Percentiles rank a stretch among this genome's conserved stretches.
These are phyloP conservation scores for Leptodontidium sp. DNA, from an alignment of 2,329 filamentous ascomycete genomes.

Conservation along the genomic window DNA sequence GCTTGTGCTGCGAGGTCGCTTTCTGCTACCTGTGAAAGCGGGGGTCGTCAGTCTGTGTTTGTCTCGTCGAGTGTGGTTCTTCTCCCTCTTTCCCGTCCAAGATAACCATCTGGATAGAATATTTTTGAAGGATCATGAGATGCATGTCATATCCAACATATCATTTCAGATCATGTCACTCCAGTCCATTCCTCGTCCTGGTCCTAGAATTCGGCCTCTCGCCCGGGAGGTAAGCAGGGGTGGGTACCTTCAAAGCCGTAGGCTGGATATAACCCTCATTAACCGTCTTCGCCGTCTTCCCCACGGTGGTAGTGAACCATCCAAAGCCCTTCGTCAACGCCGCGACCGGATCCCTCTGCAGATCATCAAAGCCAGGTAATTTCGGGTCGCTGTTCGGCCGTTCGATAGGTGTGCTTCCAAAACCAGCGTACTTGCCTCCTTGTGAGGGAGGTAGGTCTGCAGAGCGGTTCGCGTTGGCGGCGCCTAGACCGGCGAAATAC, in stretches of 20 bases:
- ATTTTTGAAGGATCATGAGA: too few species aligned
- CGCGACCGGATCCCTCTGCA: constrained; percentile 89
- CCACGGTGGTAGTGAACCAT: constrained; percentile 89
- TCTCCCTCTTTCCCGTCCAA: too few species aligned
- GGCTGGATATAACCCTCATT: constrained; percentile 94
- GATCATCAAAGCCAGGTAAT: constrained; percentile 80
- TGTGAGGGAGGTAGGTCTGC: constrained; percentile 83
- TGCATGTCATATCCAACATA: too few species aligned
- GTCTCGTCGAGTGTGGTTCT: not conserved
- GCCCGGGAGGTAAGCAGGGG: constrained; percentile 18
- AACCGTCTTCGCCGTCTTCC: constrained; percentile 88
- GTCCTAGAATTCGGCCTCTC: constrained; percentile 1
- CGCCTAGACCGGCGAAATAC: constrained; percentile 88
- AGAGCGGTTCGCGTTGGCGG: constrained; percentile 79
- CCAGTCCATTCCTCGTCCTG: constrained; percentile 6
- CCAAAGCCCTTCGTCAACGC: constrained; percentile 92
- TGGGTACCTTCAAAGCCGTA: constrained; percentile 81
- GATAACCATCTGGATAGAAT: too few species aligned
- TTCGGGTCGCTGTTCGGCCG: constrained; percentile 54
- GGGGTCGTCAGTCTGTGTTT: constrained; percentile 34
- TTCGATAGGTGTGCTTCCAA: constrained; percentile 75
- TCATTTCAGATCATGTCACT: not conserved
- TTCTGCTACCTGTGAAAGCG: constrained; percentile 71
- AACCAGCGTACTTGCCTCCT: constrained; percentile 91
- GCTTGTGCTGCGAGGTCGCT: constrained; percentile 78